Evolutionary conservation across 495 filamentous ascomycete species (phyloP).

Genomic region (Aspergillus campestris): DNA sequence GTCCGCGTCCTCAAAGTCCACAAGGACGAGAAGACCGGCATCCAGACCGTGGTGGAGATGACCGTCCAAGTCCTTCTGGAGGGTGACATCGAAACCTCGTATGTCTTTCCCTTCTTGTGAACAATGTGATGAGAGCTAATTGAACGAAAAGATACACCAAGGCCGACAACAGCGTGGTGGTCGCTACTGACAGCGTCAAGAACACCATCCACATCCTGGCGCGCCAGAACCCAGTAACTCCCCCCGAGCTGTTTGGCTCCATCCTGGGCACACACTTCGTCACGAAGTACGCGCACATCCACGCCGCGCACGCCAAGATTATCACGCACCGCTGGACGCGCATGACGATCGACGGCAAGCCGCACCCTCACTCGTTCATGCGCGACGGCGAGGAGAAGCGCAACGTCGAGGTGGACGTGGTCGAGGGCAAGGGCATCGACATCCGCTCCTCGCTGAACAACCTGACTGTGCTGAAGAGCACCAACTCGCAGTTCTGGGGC

Average conservation of each 20-base stretch:
- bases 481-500: constrained; percentile 92
- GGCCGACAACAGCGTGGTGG: constrained; percentile 91
- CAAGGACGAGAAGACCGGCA: constrained; percentile 60
- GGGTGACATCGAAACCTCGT: constrained; percentile 86
- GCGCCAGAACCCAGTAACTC: constrained; percentile 86
- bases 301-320: constrained; percentile 69
- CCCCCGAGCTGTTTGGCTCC: constrained; percentile 86
- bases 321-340: constrained; percentile 87
- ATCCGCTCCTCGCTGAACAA: constrained; percentile 64
- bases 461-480: constrained; percentile 89
- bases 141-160: constrained; percentile 55
- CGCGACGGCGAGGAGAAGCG: constrained; percentile 85
- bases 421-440: constrained; percentile 56
- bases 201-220: constrained; percentile 93
- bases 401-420: constrained; percentile 38
- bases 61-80: constrained; percentile 85
- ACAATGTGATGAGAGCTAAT: too few species aligned
- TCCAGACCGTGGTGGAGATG: constrained; percentile 88
- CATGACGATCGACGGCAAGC: constrained; percentile 76
- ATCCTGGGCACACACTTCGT: constrained; percentile 82
- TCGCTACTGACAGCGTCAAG: constrained; percentile 97
- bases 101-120: constrained; percentile 20
- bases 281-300: constrained; percentile 80
- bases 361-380: constrained; percentile 94
- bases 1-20: constrained; percentile 94